Evolutionary conservation across 2,329 filamentous ascomycete genomes (phyloP).

Genomic region (Fusarium poae): DNA sequence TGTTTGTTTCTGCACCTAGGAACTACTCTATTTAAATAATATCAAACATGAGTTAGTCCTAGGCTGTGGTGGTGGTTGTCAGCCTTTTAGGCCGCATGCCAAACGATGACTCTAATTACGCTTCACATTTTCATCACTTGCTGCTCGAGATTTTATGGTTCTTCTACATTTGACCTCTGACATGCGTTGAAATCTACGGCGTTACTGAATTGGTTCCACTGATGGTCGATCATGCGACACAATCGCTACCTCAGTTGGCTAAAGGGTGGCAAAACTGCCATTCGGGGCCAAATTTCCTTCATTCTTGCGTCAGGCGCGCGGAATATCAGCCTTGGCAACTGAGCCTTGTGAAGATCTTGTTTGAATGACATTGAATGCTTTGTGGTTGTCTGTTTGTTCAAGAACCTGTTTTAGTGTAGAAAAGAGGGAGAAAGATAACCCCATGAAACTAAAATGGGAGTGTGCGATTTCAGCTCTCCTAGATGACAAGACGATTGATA

Average conservation of each 20-base stretch:
- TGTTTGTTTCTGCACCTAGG: not conserved
- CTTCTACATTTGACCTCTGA: conserved; percentile 24
- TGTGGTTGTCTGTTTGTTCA: conserved; percentile 1
- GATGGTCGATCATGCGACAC: conserved; percentile 42
- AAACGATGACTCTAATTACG: conserved; percentile 28
- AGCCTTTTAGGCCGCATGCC: conserved; percentile 18
- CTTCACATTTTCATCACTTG: conserved; percentile 27
- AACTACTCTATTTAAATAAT: conserved; percentile 28
- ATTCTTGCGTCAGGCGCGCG: conserved; percentile 35
- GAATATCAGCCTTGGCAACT: conserved; percentile 33
- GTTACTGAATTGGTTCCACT: conserved; percentile 30
- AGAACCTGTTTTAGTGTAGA: conserved; percentile 4
- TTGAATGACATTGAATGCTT: not conserved
- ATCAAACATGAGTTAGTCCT: not conserved
- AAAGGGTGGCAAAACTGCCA: conserved; percentile 39
- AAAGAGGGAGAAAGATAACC: not conserved
- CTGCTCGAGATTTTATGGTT: conserved; percentile 11
- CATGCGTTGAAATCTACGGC: conserved; percentile 7
- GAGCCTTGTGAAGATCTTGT: conserved; percentile 24
- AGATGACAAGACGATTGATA: too few species aligned
- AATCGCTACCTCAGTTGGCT: conserved; percentile 28
- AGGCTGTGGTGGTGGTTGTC: conserved; percentile 15
- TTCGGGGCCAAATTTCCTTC: conserved; percentile 12
- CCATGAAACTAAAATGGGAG: too few species aligned
- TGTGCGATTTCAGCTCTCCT: too few species aligned